A percentile compares a stretch with the other conserved stretches of the same genome.
These are phyloP conservation scores for Mimosa pudica DNA, from an alignment of 306 rosid species.

Conservation along the genomic window DNA sequence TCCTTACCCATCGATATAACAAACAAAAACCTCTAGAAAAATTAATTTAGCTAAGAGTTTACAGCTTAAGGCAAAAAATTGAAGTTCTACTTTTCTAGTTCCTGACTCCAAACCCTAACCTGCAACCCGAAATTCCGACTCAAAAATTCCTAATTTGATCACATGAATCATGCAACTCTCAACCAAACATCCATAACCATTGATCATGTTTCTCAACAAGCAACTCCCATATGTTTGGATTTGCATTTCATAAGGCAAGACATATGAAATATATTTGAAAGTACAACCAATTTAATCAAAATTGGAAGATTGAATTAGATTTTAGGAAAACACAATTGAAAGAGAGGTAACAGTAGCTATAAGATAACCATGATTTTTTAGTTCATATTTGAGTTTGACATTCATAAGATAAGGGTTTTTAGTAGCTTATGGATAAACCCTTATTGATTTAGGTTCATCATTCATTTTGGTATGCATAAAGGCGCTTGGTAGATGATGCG, in stretches of 20 bases:
- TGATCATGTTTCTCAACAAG: not conserved
- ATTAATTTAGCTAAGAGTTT: not conserved
- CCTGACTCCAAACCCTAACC: not conserved
- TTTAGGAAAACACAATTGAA: too few species aligned
- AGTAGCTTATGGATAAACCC: not conserved
- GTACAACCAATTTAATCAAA: not conserved
- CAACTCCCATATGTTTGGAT: not conserved
- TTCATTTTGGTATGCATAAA: not conserved
- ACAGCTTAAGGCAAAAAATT: not conserved
- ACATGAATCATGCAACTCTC: not conserved
- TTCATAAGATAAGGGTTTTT: not conserved
- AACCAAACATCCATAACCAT: not conserved
- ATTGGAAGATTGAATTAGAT: not conserved
- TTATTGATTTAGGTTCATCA: not conserved
- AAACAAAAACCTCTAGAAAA: constrained; percentile 6
- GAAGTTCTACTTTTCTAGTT: not conserved
- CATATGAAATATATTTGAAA: not conserved
- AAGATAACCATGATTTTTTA: not conserved
- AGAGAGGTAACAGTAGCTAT: not conserved
- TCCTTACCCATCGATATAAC: not conserved
- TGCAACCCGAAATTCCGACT: not conserved
- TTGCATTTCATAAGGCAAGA: too few species aligned
- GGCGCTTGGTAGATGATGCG: not conserved
- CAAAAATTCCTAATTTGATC: not conserved
- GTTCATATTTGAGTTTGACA: not conserved